Evolutionary conservation across 2,329 filamentous ascomycete genomes (phyloP).

Genomic region (Chrysoporthe austroafricana): DNA sequence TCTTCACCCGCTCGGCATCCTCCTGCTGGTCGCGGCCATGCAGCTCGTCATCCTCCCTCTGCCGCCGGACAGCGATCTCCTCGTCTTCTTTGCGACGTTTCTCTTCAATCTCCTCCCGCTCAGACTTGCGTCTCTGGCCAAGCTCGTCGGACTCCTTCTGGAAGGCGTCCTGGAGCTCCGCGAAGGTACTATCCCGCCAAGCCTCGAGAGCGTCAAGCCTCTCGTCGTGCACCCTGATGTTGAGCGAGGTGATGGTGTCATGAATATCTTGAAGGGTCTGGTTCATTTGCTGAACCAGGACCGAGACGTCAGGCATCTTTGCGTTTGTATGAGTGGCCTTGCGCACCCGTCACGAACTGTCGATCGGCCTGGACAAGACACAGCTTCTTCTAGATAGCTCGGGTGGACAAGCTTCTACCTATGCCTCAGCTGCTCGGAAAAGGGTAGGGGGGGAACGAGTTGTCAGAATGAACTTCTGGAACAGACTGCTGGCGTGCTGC

Average conservation of each 20-base stretch:
- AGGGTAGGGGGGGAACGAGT: background rate
- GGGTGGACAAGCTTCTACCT: background rate
- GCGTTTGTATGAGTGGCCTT: background rate
- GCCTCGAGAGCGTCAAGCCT: slow-evolving; percentile 46
- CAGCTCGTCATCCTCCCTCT: slow-evolving; percentile 43
- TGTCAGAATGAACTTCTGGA: background rate
- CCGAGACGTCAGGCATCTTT: slow-evolving; percentile 40
- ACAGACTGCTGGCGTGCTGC: background rate
- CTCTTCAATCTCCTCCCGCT: slow-evolving; percentile 41
- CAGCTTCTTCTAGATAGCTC: background rate
- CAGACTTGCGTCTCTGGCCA: slow-evolving; percentile 35
- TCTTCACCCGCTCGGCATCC: slow-evolving; percentile 38
- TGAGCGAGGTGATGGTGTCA: slow-evolving; percentile 41
- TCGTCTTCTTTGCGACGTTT: slow-evolving; percentile 47
- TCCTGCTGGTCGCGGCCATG: slow-evolving; percentile 35
- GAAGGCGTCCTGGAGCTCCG: slow-evolving; percentile 38
- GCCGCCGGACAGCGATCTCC: slow-evolving; percentile 42
- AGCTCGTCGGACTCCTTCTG: slow-evolving; percentile 38
- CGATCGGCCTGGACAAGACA: background rate
- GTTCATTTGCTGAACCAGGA: slow-evolving; percentile 48
- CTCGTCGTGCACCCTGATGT: slow-evolving; percentile 39
- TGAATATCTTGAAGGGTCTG: slow-evolving; percentile 47
- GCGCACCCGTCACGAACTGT: background rate
- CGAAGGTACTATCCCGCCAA: slow-evolving; percentile 41
- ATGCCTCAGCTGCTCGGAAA: background rate